Percentiles rank a stretch among this genome's conserved stretches.
Conservation (phyloP, 257 asterid species). For the Solanum chmielewskii region DNA sequence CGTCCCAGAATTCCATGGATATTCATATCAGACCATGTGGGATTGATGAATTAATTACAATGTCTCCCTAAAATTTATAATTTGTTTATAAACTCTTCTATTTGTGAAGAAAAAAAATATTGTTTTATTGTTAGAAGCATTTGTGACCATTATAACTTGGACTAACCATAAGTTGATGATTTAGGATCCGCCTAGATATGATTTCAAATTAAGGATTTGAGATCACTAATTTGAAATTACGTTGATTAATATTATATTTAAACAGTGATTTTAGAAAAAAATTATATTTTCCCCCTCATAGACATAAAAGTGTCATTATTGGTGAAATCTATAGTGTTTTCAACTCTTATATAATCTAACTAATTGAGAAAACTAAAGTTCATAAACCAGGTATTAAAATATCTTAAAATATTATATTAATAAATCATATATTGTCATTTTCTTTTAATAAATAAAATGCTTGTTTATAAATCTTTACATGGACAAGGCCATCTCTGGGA, state of each 20-base stretch:
- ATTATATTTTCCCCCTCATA: neutral
- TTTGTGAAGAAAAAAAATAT: neutral
- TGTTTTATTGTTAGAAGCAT: neutral
- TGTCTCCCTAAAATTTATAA: neutral
- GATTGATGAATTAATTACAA: constrained; percentile 33
- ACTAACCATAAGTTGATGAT: neutral
- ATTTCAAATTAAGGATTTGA: neutral
- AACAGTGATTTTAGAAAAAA: neutral
- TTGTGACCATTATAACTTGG: neutral
- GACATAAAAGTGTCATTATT: neutral
- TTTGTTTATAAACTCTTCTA: neutral
- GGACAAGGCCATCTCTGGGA: no score
- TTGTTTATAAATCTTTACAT: neutral
- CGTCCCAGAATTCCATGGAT: constrained; percentile 23
- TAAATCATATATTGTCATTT: neutral
- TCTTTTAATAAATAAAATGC: neutral
- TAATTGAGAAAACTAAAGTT: neutral
- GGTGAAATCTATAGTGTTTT: neutral
- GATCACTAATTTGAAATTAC: neutral
- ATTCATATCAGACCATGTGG: constrained; percentile 42
- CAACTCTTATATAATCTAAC: neutral
- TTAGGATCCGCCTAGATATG: neutral
- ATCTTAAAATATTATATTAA: neutral
- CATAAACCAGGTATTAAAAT: neutral
- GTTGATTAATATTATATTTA: neutral